Evolutionary conservation across 2,329 filamentous ascomycete genomes (phyloP), one percentile per base, ranked within the genome.

Genomic region (Diplocarpon rosae): DNA sequence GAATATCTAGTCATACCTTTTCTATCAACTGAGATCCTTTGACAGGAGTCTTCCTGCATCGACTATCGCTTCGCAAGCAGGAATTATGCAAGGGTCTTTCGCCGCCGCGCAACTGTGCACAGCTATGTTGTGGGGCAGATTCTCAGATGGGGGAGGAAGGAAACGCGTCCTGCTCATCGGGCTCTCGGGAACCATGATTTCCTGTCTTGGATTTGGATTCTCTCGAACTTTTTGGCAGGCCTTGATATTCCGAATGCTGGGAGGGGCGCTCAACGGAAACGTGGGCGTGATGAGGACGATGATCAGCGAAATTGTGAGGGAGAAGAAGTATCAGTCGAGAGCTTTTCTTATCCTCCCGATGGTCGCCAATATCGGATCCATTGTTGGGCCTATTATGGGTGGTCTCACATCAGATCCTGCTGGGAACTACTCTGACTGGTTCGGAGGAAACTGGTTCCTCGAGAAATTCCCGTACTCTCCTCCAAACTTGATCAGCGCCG

Each of bases 271-370:
- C 39, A 86, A 86, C 59, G 83, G 81, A 1, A 87, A 85, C 57
- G 73, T 85, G 1, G 81, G 81, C 0, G 80, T 86, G 2, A 81
- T 86, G 78, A 68, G 81, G 48, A 85, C 80, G 5, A 81, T 85
- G 73, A 81, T 85, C 37, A 73, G 74, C 1, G 83, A 87, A 62
- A 80, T 83, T 29, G 76, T 86, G 31, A 69, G 71, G 39, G 81
- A 85, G 63, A 83, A 82, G 62, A 81, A 74, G 67, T 82, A 31
- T 48, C 67, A 67, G 50, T 66, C 67, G 6, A 62, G 65, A 49
- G 66, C 67, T 0, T 69, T 69, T 37, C 54, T 68, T 15, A 57
- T 70, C 20, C 52, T 70, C 44, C 68, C 67, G 2, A 81, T 87
- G 72, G 83, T 78, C 20, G 84, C 83, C 56, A 88, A 87, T 52